Evolutionary conservation across 116 monocot species (phyloP), one percentile per base, ranked within the genome.

Genomic region (Iris pallida): DNA sequence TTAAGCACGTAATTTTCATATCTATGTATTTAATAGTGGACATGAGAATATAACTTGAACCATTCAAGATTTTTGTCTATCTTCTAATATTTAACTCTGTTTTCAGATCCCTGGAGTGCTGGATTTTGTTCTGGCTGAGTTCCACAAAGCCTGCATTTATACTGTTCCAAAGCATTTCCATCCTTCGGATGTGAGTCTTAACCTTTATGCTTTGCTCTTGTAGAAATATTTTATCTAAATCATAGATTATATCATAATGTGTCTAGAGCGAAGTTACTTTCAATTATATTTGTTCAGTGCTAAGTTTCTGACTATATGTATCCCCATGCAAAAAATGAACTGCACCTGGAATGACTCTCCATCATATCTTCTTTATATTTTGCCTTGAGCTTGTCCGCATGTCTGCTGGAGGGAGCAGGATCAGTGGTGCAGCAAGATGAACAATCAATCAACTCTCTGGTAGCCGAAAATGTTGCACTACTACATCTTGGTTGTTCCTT

Each of bases 131-230:
- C 78, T 98, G 51, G 90, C 93, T 53, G 88, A 93, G 73, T 86
- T 98, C 63, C 74, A 98, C 66, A 98, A 76, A 81, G 83, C 76
- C 62, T 98, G 93, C 71, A 90, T 98, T 4, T 98, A 83, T 53
- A 93, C 98, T 47, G 93, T 98, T 57, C 97, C 97, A 46, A 93
- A 98, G 78, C 73, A 93, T 88, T 63, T 93, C 12, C 85, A 86
- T 58, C 69, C 76, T 68, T 76, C 83, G 66, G 76, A 85, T 71
- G 97, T 98, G 59, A 82, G 82, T 80, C 16, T 17, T 46, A 54
- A 14, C 18, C 49, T 6, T 74, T 15, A 17, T 73, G 8, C 16
- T 63, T 64, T 20, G 19, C 41, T 43, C 6, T 48, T 30, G 30
- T 30, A 30, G 30, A 30, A 30, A 30, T 0, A 30, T 30, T 30